These are phyloP conservation scores for Candida tropicalis DNA, from an alignment of 1,139 yeast species.

Conservation along the genomic window DNA sequence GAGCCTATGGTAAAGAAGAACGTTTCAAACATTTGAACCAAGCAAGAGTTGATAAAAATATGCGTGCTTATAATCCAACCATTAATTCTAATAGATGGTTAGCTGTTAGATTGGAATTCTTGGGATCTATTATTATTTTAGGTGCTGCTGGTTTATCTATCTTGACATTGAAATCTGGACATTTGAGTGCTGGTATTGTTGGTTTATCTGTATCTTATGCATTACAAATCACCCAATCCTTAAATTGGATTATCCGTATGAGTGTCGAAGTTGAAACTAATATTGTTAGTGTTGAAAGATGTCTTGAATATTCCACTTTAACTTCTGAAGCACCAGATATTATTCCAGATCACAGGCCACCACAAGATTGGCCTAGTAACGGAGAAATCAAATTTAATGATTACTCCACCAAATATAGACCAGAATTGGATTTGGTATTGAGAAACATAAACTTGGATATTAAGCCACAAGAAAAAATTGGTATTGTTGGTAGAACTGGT, in stretches of 20 bases:
- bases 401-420: constrained; percentile 84
- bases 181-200: constrained; percentile 82
- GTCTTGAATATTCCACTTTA: constrained; percentile 78
- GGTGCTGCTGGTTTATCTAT: constrained; percentile 85
- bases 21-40: constrained; percentile 78
- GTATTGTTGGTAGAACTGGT: constrained; percentile 96
- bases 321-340: constrained; percentile 81
- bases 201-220: constrained; percentile 95
- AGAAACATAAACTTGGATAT: constrained; percentile 69
- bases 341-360: constrained; percentile 71
- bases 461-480: constrained; percentile 81
- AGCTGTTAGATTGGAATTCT: constrained; percentile 87
- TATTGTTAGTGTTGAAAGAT: constrained; percentile 95
- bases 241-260: constrained; percentile 98
- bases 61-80: constrained; percentile 93
- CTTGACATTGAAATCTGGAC: constrained; percentile 64
- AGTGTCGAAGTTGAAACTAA: constrained; percentile 97
- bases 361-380: constrained; percentile 70
- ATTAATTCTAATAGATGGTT: constrained; percentile 95
- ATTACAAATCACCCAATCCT: constrained; percentile 85
- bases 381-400: constrained; percentile 75
- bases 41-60: constrained; percentile 76
- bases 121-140: constrained; percentile 85
- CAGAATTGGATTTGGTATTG: constrained; percentile 79
- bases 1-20: constrained; percentile 80